These are phyloP conservation scores for Lentinula detonsa DNA, from an alignment of 768 basidiomycete species.

Conservation along the genomic window DNA sequence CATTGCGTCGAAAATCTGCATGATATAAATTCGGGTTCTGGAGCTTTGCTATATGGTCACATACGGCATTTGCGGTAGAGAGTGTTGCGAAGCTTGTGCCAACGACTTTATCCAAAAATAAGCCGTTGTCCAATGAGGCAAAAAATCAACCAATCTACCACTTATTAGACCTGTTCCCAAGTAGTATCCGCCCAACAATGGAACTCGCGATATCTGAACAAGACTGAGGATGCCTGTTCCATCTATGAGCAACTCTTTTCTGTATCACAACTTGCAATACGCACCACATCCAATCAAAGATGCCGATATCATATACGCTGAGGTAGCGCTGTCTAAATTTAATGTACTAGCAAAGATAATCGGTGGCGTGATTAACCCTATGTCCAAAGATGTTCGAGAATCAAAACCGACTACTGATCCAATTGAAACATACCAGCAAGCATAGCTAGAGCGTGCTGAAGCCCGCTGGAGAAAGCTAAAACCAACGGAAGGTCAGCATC, in stretches of 20 bases:
- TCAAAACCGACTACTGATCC: too few species aligned
- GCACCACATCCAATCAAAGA: constrained; percentile 73
- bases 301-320: constrained; percentile 77
- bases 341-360: constrained; percentile 70
- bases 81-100: constrained; percentile 79
- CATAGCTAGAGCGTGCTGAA: constrained; percentile 79
- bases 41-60: neutral
- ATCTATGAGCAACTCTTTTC: neutral
- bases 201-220: constrained; percentile 72
- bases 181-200: constrained; percentile 55
- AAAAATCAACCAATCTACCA: neutral
- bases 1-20: constrained; percentile 67
- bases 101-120: constrained; percentile 43
- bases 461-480: constrained; percentile 66
- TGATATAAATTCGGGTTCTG: neutral
- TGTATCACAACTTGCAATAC: constrained; percentile 15
- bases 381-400: neutral
- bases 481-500: constrained; percentile 67
- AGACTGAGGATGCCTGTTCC: constrained; percentile 61
- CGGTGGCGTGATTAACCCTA: constrained; percentile 74
- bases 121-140: neutral
- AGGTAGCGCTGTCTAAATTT: constrained; percentile 48
- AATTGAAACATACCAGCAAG: constrained; percentile 32
- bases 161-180: constrained; percentile 71
- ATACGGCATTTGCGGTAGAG: constrained; percentile 62